phyloP scores from a whole-genome alignment of 768 basidiomycete species.

The Termitomyces titanicus region DNA sequence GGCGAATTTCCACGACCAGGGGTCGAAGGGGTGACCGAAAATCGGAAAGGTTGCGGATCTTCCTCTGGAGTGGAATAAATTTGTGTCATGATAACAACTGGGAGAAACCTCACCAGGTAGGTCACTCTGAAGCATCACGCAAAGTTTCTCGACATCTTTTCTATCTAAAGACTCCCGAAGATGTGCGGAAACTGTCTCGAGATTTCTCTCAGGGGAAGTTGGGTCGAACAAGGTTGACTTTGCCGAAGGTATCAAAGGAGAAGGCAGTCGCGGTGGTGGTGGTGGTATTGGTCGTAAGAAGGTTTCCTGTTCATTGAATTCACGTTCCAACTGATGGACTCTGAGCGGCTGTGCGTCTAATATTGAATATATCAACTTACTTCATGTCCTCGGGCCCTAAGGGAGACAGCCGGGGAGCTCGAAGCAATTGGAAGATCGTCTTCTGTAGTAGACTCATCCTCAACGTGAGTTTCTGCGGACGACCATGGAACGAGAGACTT shows the following conservation, averaged over 20 bases:
- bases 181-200: conserved; percentile 30
- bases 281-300: not conserved
- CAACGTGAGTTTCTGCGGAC: conserved; percentile 16
- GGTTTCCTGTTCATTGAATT: conserved; percentile 5
- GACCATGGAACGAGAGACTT: conserved; percentile 47
- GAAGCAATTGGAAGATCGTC: conserved; percentile 10
- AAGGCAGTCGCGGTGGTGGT: conserved; percentile 6
- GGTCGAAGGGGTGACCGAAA: conserved; percentile 44
- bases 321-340: conserved; percentile 16
- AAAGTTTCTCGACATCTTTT: conserved; percentile 7
- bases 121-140: conserved; percentile 43
- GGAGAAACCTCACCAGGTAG: conserved; percentile 36
- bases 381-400: conserved; percentile 25
- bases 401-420: conserved; percentile 17
- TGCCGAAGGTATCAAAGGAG: conserved; percentile 1
- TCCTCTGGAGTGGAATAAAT: conserved; percentile 20
- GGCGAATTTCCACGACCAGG: conserved; percentile 37
- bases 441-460: conserved; percentile 18
- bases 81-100: not conserved
- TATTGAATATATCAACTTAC: conserved; percentile 9
- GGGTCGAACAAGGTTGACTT: conserved; percentile 5
- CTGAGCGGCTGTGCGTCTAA: not conserved
- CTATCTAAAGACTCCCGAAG: conserved; percentile 7
- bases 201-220: conserved; percentile 37
- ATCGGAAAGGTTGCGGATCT: conserved; percentile 57